Evolutionary conservation across 176 grass and related monocot species (phyloP).

Genomic region (Triticum monococcum): DNA sequence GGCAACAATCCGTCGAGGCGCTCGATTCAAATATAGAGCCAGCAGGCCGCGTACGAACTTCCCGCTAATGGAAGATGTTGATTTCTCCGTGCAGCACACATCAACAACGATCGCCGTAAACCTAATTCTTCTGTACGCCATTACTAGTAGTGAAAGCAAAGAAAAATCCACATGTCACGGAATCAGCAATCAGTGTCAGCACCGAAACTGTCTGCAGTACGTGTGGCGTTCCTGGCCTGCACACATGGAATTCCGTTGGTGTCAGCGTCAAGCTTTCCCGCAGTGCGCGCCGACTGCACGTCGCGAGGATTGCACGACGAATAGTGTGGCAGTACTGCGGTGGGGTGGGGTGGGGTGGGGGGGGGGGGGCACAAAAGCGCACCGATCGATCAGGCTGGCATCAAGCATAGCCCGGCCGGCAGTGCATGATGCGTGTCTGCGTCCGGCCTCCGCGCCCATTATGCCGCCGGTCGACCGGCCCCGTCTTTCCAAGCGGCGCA

Average conservation of each 20-base stretch:
- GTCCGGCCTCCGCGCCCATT: slow-evolving; percentile 4
- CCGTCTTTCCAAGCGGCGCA: slow-evolving; percentile 40
- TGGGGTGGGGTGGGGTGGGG: too few species aligned
- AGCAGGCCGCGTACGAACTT: background rate
- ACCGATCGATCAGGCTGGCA: background rate
- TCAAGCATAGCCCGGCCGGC: background rate
- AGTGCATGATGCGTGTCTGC: slow-evolving; percentile 27
- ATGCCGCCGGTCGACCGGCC: background rate
- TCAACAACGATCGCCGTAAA: background rate
- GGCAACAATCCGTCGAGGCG: background rate
- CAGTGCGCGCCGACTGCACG: slow-evolving; percentile 11
- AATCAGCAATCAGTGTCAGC: background rate
- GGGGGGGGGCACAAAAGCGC: slow-evolving; percentile 20
- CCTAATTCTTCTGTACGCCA: background rate
- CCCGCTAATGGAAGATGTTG: background rate
- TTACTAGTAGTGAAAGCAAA: slow-evolving; percentile 7
- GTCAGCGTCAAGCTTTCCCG: slow-evolving; percentile 36
- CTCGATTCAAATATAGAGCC: slow-evolving; percentile 47
- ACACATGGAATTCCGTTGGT: background rate
- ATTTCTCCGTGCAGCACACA: background rate
- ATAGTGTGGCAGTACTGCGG: background rate
- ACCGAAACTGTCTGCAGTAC: background rate
- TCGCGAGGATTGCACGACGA: background rate
- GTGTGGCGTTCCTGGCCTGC: slow-evolving; percentile 10
- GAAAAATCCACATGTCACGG: background rate